Conservation (phyloP, 2,329 filamentous ascomycete species). For the Fusarium foetens region DNA sequence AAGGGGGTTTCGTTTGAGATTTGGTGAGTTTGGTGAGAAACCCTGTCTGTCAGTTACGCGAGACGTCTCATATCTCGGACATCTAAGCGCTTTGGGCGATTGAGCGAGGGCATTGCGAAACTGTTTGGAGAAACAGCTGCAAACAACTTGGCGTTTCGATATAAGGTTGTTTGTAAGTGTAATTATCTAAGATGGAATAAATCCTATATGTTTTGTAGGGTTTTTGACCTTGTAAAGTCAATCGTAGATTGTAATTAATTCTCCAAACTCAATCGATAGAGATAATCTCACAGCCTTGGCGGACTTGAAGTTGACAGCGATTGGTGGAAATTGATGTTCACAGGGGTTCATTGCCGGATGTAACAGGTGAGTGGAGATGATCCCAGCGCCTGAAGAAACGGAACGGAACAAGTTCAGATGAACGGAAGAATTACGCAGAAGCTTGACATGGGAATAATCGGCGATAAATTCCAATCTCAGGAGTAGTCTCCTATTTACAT, state of each 20-base stretch:
- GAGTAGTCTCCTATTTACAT: background rate
- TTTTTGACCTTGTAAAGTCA: conserved; percentile 1
- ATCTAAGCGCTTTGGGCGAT: conserved; percentile 23
- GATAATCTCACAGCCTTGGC: background rate
- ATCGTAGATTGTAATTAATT: background rate
- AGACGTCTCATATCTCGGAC: conserved; percentile 37
- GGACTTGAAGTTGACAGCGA: background rate
- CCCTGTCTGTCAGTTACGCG: conserved; percentile 31
- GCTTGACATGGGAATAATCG: background rate
- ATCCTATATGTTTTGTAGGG: fast-evolving
- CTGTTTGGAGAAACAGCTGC: background rate
- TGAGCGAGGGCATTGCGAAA: background rate
- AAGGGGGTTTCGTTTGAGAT: conserved; percentile 17
- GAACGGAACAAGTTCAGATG: conserved; percentile 19
- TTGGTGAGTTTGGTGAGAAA: background rate
- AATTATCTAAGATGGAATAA: fast-evolving
- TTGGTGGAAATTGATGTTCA: conserved; percentile 39
- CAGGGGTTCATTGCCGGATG: conserved; percentile 30
- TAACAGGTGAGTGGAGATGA: conserved; percentile 42
- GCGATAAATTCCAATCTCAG: background rate
- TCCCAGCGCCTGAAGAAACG: background rate
- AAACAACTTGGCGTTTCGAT: conserved; percentile 3
- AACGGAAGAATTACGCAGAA: conserved; percentile 2
- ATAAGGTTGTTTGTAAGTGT: background rate
- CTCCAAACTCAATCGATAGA: conserved; percentile 1